Percentiles rank a stretch among this genome's conserved stretches.
Conservation (phyloP, 495 filamentous ascomycete genomes). For the Cryomyces antarcticus region DNA sequence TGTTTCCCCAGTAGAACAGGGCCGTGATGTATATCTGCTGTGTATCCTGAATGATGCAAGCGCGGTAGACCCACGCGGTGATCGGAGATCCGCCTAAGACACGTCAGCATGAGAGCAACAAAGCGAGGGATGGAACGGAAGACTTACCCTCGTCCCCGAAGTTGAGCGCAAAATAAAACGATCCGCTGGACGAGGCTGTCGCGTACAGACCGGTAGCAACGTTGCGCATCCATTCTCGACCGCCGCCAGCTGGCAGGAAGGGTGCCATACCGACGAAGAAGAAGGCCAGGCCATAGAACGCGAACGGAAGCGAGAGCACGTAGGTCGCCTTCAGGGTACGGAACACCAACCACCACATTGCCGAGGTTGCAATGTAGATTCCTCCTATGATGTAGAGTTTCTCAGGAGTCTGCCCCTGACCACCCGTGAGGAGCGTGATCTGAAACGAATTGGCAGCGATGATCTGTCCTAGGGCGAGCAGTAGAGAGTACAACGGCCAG, state of each 20-base stretch:
- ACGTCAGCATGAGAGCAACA: too few species aligned
- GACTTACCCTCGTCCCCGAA: constrained; percentile 38
- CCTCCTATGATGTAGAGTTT: constrained; percentile 42
- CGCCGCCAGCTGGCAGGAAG: constrained; percentile 6
- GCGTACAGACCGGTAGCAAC: constrained; percentile 40
- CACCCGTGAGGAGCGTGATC: constrained; percentile 41
- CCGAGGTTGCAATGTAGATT: constrained; percentile 38
- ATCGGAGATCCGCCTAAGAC: constrained; percentile 24
- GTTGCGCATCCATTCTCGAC: constrained; percentile 31
- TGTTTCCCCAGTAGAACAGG: constrained; percentile 46
- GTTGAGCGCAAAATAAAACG: constrained; percentile 44
- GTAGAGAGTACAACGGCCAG: constrained; percentile 55
- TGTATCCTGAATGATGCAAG: constrained; percentile 39
- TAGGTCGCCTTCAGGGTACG: constrained; percentile 34
- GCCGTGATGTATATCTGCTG: constrained; percentile 40
- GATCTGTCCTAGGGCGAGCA: constrained; percentile 47
- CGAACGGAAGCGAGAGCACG: constrained; percentile 35
- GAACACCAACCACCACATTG: constrained; percentile 41
- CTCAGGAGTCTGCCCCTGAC: constrained; percentile 34
- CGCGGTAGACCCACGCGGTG: constrained; percentile 43
- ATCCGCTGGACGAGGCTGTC: constrained; percentile 36
- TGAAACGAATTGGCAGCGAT: constrained; percentile 49
- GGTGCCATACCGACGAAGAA: constrained; percentile 42
- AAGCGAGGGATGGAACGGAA: too few species aligned
- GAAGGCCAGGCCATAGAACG: constrained; percentile 41